phyloP scores from a whole-genome alignment of 139 green algal species.

The Pleodorina starrii region DNA sequence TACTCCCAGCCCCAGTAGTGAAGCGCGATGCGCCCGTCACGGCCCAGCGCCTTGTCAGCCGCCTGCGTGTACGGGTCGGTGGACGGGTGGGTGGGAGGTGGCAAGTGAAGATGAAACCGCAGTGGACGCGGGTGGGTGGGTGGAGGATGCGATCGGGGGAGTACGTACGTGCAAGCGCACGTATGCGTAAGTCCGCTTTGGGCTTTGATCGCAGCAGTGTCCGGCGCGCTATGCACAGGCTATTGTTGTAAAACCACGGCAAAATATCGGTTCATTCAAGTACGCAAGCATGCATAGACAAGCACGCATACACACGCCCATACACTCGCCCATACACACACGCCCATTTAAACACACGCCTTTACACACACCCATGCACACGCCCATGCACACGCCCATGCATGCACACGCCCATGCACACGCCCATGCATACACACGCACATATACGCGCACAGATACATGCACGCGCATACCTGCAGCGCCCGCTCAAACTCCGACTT shows the following conservation, averaged over 20 bases:
- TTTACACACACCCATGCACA: background rate
- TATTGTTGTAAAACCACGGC: background rate
- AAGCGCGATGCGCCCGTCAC: background rate
- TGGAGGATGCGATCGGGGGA: background rate
- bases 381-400: background rate
- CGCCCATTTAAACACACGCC: background rate
- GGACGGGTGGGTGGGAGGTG: background rate
- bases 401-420: background rate
- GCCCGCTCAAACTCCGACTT: background rate
- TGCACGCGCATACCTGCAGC: background rate
- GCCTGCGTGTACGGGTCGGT: background rate
- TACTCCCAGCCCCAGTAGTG: background rate
- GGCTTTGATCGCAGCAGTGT: no score
- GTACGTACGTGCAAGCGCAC: background rate
- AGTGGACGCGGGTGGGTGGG: background rate
- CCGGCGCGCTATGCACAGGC: no score
- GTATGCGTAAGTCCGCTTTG: no score
- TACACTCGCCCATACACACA: background rate
- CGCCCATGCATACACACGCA: background rate
- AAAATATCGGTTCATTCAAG: background rate
- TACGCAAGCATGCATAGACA: background rate
- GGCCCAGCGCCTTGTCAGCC: background rate
- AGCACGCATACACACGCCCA: background rate
- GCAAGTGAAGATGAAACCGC: background rate
- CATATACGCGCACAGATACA: background rate